Evolutionary conservation across 2,329 filamentous ascomycete genomes (phyloP).

Genomic region (Alternaria solani): DNA sequence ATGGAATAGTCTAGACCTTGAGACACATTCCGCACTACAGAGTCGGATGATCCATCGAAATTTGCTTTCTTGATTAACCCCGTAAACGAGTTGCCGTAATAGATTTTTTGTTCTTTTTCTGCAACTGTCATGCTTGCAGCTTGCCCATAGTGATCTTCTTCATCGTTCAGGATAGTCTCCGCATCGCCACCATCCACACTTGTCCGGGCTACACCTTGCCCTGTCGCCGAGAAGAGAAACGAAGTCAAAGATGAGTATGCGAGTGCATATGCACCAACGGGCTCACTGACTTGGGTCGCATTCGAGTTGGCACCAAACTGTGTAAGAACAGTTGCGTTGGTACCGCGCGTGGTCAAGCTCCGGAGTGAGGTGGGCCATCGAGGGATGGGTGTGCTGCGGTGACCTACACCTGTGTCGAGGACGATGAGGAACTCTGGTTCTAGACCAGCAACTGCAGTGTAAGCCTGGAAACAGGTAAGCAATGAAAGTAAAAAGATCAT

Average conservation of each 20-base stretch:
- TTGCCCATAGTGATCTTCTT: background rate
- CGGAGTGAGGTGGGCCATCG: slow-evolving; percentile 25
- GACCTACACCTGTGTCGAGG: slow-evolving; percentile 24
- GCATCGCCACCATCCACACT: slow-evolving; percentile 12
- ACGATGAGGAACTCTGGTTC: slow-evolving; percentile 10
- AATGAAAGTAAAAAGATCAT: slow-evolving; percentile 8
- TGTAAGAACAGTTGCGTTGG: slow-evolving; percentile 15
- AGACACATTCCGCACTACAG: slow-evolving; percentile 19
- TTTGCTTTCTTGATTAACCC: slow-evolving; percentile 19
- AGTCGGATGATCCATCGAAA: slow-evolving; percentile 12
- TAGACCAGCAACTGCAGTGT: slow-evolving; percentile 3
- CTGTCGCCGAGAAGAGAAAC: slow-evolving; percentile 17
- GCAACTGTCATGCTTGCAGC: slow-evolving; percentile 16
- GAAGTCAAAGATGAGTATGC: slow-evolving; percentile 13
- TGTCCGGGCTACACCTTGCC: slow-evolving; percentile 20
- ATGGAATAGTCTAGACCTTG: slow-evolving; percentile 11
- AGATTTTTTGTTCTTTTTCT: slow-evolving; percentile 15
- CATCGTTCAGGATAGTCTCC: slow-evolving; percentile 1
- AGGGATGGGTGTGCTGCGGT: slow-evolving; percentile 19
- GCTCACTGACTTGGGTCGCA: background rate
- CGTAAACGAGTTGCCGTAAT: slow-evolving; percentile 14
- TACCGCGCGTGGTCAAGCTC: slow-evolving; percentile 16
- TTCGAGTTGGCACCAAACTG: slow-evolving; percentile 12
- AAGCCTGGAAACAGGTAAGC: background rate
- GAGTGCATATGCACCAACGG: slow-evolving; percentile 13